Evolutionary conservation across 805 yeast species (phyloP), one percentile per base, ranked within the genome.

Genomic region (Suhomyces kilbournensis): DNA sequence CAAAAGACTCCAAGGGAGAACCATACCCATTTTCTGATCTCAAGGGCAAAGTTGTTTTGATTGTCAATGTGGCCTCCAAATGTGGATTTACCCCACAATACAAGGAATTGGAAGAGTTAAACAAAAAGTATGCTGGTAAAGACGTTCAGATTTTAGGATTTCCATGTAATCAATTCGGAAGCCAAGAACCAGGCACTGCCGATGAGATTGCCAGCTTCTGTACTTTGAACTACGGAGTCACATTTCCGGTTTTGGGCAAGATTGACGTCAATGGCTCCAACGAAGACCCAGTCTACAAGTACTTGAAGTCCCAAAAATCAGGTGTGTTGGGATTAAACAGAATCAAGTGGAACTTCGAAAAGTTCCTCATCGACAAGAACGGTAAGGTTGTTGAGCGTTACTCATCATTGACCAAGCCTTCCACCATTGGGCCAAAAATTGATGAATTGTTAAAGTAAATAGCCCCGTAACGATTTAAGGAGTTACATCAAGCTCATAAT

Each of bases 31-130:
- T 90, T 60, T 60, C 69, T 43, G 72, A 84, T 54, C 74, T 87
- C 53, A 78, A 85, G 67, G 96, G 93, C 42, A 88, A 90, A 68
- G 96, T 86, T 44, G 92, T 91, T 15, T 68, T 90, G 44, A 76
- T 91, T 52, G 96, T 91, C 54, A 90, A 90, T 68, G 93, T 90
- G 35, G 97, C 97, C 15, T 86, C 94, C 64, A 86, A 89, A 71
- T 89, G 96, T 57, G 76, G 76, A 4, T 84, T 83, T 70, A 84
- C 94, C 3, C 84, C 88, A 52, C 96, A 90, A 68, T 58, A 58
- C 58, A 55, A 53, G 55, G 77, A 69, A 48, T 68, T 75, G 52
- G 77, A 75, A 62, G 72, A 68, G 55, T 63, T 75, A 59, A 69
- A 74, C 65, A 66, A 74, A 58, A 72, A 72, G 56, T 75, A 70